Evolutionary conservation across 2,329 filamentous ascomycete genomes (phyloP).

Genomic region (Rhynchosporium secalis): DNA sequence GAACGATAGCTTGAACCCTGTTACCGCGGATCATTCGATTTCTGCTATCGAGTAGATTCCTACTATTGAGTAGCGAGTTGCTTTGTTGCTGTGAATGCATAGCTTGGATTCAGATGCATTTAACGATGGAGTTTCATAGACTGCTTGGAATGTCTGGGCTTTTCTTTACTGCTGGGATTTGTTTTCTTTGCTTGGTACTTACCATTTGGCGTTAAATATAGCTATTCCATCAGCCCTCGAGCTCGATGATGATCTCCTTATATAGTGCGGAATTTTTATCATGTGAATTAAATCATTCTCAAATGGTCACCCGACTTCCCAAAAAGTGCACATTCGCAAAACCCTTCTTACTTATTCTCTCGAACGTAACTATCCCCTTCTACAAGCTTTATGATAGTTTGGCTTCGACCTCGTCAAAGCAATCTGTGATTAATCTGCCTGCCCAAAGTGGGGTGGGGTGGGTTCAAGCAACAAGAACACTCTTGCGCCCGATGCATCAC

Average conservation of each 20-base stretch:
- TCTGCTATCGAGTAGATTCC: slow-evolving; percentile 55
- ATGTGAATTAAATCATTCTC: no score
- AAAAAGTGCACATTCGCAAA: no score
- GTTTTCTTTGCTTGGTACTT: not conserved
- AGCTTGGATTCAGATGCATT: slow-evolving; percentile 11
- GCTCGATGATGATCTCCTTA: slow-evolving; percentile 9
- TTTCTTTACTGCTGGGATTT: not conserved
- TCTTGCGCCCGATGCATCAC: no score
- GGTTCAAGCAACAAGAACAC: no score
- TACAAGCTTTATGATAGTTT: no score
- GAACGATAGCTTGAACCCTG: slow-evolving; percentile 69
- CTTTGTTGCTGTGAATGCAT: slow-evolving; percentile 10
- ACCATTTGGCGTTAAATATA: not conserved
- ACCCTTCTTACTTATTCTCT: no score
- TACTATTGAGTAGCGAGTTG: not conserved
- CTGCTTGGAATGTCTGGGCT: not conserved
- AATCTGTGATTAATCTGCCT: no score
- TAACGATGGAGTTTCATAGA: slow-evolving; percentile 8
- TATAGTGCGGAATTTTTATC: no score
- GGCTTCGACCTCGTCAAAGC: no score
- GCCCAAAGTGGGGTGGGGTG: no score
- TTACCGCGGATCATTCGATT: slow-evolving; percentile 53
- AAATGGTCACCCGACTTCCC: no score
- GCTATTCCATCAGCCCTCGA: slow-evolving; percentile 12
- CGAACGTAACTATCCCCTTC: no score